Base-by-base conservation (phyloP, 2,329 filamentous ascomycete species). In the Trichoderma pleuroti region DNA sequence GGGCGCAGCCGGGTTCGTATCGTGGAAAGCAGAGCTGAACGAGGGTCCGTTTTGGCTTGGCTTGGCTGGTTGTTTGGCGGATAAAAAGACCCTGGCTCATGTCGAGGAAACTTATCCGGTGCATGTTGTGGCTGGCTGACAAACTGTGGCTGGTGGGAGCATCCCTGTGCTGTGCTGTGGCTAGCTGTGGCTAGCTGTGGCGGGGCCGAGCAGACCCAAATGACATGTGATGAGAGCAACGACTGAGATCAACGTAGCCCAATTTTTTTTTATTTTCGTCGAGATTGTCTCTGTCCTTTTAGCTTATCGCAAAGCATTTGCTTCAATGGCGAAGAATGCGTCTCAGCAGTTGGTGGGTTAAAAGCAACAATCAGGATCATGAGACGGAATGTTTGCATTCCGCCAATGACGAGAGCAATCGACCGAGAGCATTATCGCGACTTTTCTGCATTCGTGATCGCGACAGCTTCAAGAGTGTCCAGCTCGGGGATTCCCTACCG, bases 251-350 rank as follows among this genome's bases (percentile, higher is more conserved):
- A 24, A 42, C 21, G 24, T 26, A 57, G 16, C 49, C 49, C 39
- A 42, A 59, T 39, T 39, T 59, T 16, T 9, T 28, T 28, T 28
- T 28, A 3, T 32, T 32, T 59, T 59, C 21, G 28, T 49, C 18
- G 54, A 34, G 64, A 42, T 28, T 28, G 56, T n/a, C 56, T 66
- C 63, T 68, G 28, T n/a, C 56, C 39, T 61, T 68, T 68, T 61
- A 61, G 56, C 56, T 61, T 68, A 36, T 60, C 28, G 56, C 56
- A 39, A 65, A 26, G 65, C 12, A 59, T 21, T 46, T 49, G 34
- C 14, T 59, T 54, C 21, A 24, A 21, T 49, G 14, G 28, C 18
- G 3, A 30, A 32, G 21, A 36, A 61, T 36, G 28, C 66, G 9
- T 26, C 30, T 52, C n/a, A 28, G 49, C 30, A 34, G 39, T 61